Conservation (phyloP, 805 yeast species). For the Hanseniaspora guilliermondii region DNA sequence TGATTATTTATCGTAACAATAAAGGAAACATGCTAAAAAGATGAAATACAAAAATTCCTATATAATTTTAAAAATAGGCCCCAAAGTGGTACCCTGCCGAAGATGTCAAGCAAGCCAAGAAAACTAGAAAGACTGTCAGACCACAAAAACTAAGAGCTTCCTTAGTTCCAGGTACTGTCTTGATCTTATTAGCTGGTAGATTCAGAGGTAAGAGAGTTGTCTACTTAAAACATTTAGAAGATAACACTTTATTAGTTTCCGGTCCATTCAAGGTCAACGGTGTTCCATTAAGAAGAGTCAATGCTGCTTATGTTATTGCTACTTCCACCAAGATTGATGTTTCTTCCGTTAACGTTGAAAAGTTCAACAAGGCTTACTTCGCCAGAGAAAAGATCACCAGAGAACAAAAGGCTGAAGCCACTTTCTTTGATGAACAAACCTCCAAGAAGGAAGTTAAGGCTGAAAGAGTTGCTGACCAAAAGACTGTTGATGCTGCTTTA, state of each 20-base stretch:
- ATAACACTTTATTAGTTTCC: constrained; percentile 90
- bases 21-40: background rate
- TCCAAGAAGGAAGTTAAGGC: constrained; percentile 78
- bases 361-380: constrained; percentile 88
- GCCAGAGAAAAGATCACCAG: constrained; percentile 85
- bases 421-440: constrained; percentile 69
- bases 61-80: constrained; percentile 34
- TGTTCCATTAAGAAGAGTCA: constrained; percentile 98
- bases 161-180: constrained; percentile 93
- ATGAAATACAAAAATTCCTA: background rate
- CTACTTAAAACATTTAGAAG: constrained; percentile 90
- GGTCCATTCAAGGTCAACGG: constrained; percentile 99
- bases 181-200: constrained; percentile 95
- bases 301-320: constrained; percentile 96
- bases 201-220: constrained; percentile 99
- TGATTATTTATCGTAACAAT: background rate
- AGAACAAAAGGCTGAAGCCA: constrained; percentile 79
- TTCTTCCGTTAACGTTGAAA: constrained; percentile 68
- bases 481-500: constrained; percentile 83
- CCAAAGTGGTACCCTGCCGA: constrained; percentile 92
- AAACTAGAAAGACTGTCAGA: constrained; percentile 79
- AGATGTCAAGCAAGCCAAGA: constrained; percentile 77
- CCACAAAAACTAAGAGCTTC: constrained; percentile 94
- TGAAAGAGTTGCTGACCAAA: constrained; percentile 94
- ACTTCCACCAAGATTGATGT: constrained; percentile 87